Evolutionary conservation across 257 asterid genomes (phyloP), one percentile per base, ranked within the genome.

Genomic region (Przewalskia tangutica): DNA sequence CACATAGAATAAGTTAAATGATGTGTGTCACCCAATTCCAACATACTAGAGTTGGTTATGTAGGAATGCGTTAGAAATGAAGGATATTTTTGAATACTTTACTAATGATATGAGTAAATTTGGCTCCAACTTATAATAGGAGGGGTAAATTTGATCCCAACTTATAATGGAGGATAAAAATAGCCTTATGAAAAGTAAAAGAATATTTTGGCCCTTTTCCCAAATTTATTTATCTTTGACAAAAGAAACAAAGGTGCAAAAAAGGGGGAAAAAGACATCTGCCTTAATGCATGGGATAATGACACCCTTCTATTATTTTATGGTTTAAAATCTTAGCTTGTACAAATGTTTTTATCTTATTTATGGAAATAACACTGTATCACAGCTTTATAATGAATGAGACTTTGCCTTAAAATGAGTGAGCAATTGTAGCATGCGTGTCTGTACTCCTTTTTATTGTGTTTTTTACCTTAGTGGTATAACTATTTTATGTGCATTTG

Each of bases 361-460:
- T 18, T 63, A 42, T 55, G 32, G 62, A 27, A 77, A 81, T 16
- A 13, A 64, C 66, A 56, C 23, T 38, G 59, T n/a, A 32, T 62
- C 60, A 71, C 55, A 36, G 5, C 7, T 63, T 80, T 18, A 4
- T 48, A 58, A 58, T 60, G 58, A 46, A 58, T 70, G 60, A 80
- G 70, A 73, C 81, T 60, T 27, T 53, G 7, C n/a, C 78, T 50
- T 13, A 71, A 81, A 80, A 44, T 38, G 13, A 55, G 34, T 7
- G 42, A 36, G 23, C 44, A 73, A 73, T 73, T 20, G 58, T 23
- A 48, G 79, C 79, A 73, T 73, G 79, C 79, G 79, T 73, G 79
- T 48, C 79, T 13, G 42, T 46, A 50, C 62, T 73, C 20, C 79
- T 73, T 10, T 48, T 42, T 9, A 9, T 20, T 23, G 5, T 32